Base-by-base conservation (phyloP, 2,329 filamentous ascomycete species). In the Onygenales sp. region DNA sequence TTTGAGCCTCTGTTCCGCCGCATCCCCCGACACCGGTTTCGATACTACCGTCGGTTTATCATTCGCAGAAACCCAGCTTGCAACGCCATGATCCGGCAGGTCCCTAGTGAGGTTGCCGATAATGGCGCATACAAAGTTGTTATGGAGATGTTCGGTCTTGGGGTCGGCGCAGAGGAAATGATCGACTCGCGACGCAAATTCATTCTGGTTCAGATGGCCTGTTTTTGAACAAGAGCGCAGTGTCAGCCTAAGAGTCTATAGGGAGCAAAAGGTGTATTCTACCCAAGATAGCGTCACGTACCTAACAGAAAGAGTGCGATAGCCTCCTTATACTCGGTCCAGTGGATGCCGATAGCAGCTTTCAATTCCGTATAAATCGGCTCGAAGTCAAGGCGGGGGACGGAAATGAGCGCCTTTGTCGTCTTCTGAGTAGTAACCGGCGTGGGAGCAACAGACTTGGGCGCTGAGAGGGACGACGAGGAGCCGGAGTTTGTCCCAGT, bases 1-100 rank as follows among this genome's bases (percentile, higher is more conserved):
- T 69, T 84, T 85, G 49, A 84, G 67, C 58, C 82, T 68, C 65
- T 84, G 81, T 64, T 85, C 82, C 43, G 77, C 77, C 52, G 78
- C 79, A 71, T 85, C 81, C 47, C 79, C 80, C 17, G 77, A 76
- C 36, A 74, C 71, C 11, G 76, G 75, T 60, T 77, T 77, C 9
- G 72, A 73, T 39, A 75, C 66, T 51, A 72, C 65, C 8, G 71
- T 72, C 13, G 74, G 72, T 61, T 78, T 78, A 64, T 78, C 75
- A 56, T 80, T 82, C 36, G 81, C 80, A 41, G 79, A 78, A 47
- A 85, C 82, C 80, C 80, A 85, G 60, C 75, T 78, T 56, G 82
- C 82, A 55, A 84, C 78, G 43, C 81, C 80, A 54, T 81, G 77
- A 52, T 82, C 79, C 1, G 82, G 82, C 35, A 78, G 70, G 62